These are phyloP conservation scores for Austroboletus niveus DNA, from an alignment of 1,284 basidiomycete species.

Conservation along the genomic window DNA sequence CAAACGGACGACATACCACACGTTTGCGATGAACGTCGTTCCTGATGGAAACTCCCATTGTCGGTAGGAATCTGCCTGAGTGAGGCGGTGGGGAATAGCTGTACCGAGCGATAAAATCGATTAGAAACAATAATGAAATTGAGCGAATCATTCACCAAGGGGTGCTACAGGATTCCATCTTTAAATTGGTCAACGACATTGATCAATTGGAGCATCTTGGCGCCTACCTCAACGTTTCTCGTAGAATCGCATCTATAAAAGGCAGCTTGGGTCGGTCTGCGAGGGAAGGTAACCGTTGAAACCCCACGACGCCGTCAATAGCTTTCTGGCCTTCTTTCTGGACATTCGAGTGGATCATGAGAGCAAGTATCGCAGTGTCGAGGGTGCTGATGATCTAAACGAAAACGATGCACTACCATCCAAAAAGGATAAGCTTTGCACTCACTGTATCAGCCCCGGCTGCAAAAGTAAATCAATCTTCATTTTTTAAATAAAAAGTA, in stretches of 20 bases:
- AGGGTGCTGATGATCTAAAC: slow-evolving; percentile 1
- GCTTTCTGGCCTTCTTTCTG: neutral
- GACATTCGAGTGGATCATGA: slow-evolving; percentile 4
- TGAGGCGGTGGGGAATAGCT: slow-evolving; percentile 4
- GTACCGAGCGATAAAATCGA: no score
- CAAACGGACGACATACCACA: neutral
- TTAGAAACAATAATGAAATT: neutral
- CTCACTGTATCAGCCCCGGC: slow-evolving; percentile 6
- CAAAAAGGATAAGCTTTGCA: neutral
- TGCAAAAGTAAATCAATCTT: neutral
- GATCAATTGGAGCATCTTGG: no score
- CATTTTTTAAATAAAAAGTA: neutral
- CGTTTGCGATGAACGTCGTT: slow-evolving; percentile 3
- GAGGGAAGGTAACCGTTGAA: slow-evolving; percentile 1
- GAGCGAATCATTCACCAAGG: neutral
- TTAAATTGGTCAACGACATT: neutral
- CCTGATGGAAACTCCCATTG: slow-evolving; percentile 5
- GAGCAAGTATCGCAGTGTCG: slow-evolving; percentile 4
- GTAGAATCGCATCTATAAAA: slow-evolving; percentile 2
- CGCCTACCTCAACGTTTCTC: slow-evolving; percentile 2
- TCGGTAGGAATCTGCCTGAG: slow-evolving; percentile 1
- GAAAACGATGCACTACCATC: neutral
- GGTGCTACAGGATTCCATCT: slow-evolving; percentile 9
- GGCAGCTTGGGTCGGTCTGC: slow-evolving; percentile 2
- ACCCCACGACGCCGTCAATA: neutral